Conservation (phyloP, 768 basidiomycete genomes). For the Coprinopsis sp. region DNA sequence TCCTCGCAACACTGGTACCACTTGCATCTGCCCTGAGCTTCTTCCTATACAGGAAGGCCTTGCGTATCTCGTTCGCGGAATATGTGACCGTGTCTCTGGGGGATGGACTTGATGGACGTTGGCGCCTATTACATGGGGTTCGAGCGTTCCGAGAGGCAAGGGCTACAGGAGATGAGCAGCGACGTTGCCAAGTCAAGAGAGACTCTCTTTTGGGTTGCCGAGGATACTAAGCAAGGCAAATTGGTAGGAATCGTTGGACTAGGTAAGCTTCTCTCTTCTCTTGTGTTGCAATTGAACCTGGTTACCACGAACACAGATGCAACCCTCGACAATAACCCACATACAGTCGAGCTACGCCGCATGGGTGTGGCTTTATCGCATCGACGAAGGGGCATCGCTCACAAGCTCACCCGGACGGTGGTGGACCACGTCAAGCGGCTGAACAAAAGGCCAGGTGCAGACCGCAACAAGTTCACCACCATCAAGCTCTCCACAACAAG, state of each 20-base stretch:
- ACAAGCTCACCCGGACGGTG: conserved; percentile 13
- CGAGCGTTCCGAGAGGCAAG: neutral
- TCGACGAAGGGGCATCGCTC: conserved; percentile 14
- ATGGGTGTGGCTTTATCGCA: conserved; percentile 16
- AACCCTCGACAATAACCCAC: neutral
- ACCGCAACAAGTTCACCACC: conserved; percentile 7
- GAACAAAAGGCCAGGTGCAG: neutral
- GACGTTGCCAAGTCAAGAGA: neutral
- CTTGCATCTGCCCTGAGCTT: neutral
- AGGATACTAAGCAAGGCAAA: neutral
- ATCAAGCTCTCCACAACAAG: conserved; percentile 16
- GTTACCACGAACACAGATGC: neutral
- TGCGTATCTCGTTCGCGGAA: neutral
- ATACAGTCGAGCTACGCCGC: conserved; percentile 18
- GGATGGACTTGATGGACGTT: conserved; percentile 2
- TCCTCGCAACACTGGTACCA: neutral
- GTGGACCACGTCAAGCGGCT: conserved; percentile 3
- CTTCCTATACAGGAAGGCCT: neutral
- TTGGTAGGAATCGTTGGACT: conserved; percentile 1
- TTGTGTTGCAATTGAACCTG: neutral
- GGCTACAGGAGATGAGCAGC: neutral
- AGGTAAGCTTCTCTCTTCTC: neutral
- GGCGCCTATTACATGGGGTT: conserved; percentile 1
- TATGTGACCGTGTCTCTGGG: neutral
- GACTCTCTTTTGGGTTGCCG: neutral